These are phyloP conservation scores for Ophiostoma himal-ulmi DNA, from an alignment of 2,329 filamentous ascomycete genomes.

Conservation along the genomic window DNA sequence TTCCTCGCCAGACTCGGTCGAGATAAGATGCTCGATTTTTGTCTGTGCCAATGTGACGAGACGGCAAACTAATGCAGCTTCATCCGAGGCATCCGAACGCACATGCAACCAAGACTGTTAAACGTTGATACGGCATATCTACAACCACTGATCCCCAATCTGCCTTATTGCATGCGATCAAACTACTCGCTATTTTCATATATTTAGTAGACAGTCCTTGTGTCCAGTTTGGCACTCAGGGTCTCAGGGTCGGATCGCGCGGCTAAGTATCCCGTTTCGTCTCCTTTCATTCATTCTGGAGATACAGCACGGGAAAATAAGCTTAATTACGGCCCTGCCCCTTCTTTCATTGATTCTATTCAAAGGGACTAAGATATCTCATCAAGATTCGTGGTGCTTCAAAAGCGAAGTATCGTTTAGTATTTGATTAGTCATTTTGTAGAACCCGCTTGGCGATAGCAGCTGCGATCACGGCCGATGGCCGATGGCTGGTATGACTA, in stretches of 20 bases:
- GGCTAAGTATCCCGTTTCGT: not conserved
- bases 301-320: not conserved
- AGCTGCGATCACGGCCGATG: not conserved
- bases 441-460: not conserved
- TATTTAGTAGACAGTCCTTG: no score
- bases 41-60: not conserved
- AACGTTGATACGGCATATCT: not conserved
- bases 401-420: not conserved
- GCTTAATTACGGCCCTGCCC: not conserved
- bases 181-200: not conserved
- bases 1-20: not conserved
- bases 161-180: not conserved
- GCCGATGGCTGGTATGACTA: not conserved
- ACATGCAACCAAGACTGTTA: not conserved
- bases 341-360: not conserved
- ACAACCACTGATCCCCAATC: not conserved
- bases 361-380: not conserved
- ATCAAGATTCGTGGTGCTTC: not conserved
- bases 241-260: not conserved
- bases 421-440: not conserved
- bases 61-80: not conserved
- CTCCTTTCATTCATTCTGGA: not conserved
- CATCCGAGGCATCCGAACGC: not conserved
- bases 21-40: not conserved
- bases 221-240: not conserved